Base-by-base conservation (phyloP, 1,284 basidiomycete species). In the Tausonia pullulans region DNA sequence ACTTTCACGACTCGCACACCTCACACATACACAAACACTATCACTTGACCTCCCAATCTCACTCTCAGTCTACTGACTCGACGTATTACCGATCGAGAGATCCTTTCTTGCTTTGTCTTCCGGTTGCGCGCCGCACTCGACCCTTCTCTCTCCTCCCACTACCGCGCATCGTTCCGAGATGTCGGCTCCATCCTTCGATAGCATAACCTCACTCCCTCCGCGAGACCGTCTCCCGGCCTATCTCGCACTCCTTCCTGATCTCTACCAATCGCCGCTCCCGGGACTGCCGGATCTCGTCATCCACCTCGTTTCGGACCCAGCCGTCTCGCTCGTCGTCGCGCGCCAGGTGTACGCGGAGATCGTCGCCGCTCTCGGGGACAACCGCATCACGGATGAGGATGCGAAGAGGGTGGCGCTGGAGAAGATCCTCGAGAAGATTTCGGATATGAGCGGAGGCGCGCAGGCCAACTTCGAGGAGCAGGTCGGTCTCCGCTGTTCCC, bases 391-490 rank as follows among this genome's bases (percentile, higher is more conserved):
- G 27, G 50, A 50, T 1, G 10, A 62, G 48, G 60, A 53, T 44
- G 64, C 48, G 7, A 51, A n/a, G 50, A 56, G 52, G 45, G 49
- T 61, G 43, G 60, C 58, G 0, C 79, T 95, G 51, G 78, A 81
- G 51, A 82, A 83, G 49, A 79, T 91, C 39, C 87, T 90, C 71
- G 85, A 87, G 1, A 81, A 87, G 5, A 51, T 53, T 11, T 53
- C 41, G 41, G 48, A 44, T 8, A 60, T 14, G 39, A 65, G 82
- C 85, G 69, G 85, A 85, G 70, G 69, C 1, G 68, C 41, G 4
- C 55, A 69, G 5, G 70, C 70, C 52, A 93, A 89, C 77, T 96
- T 91, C 73, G 95, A 98, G 74, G 93, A 98, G 76, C 92, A 96
- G 81, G 93, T 92, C 72, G 71, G 84, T 75, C 39, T 39, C n/a